Conservation (phyloP, 1,284 basidiomycete genomes). For the Mycena citricolor region DNA sequence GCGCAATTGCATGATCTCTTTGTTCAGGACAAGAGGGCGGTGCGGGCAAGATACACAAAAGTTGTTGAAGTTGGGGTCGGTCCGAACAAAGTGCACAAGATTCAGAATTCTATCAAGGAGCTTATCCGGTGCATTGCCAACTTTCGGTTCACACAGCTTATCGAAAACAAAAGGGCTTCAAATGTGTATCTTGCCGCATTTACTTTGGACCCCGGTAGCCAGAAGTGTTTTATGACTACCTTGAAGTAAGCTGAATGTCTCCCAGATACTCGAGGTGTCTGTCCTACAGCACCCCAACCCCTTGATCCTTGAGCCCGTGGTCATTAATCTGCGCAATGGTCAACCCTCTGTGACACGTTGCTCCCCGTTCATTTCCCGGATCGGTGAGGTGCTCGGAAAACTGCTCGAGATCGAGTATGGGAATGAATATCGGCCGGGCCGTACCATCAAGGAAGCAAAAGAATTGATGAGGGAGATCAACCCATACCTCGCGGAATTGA, state of each 20-base stretch:
- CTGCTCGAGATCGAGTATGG: constrained; percentile 19
- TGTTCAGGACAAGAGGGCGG: constrained; percentile 11
- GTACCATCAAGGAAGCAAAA: constrained; percentile 10
- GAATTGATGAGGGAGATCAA: constrained; percentile 17
- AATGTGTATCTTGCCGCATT: constrained; percentile 26
- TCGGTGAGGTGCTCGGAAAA: constrained; percentile 12
- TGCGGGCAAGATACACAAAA: no score
- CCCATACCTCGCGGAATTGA: constrained; percentile 14
- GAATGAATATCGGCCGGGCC: constrained; percentile 12
- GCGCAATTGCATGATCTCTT: constrained; percentile 24
- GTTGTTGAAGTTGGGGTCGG: no score
- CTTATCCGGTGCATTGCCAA: constrained; percentile 28
- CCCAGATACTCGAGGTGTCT: constrained; percentile 19
- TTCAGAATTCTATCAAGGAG: constrained; percentile 24
- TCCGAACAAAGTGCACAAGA: constrained; percentile 7
- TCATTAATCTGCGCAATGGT: constrained; percentile 2
- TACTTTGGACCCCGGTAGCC: constrained; percentile 30
- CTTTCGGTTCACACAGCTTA: constrained; percentile 23
- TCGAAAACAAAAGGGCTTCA: constrained; percentile 22
- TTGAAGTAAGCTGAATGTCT: constrained; percentile 1
- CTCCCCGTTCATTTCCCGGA: constrained; percentile 6
- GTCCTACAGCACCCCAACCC: constrained; percentile 22
- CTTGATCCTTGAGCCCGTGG: constrained; percentile 12
- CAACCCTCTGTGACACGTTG: neutral
- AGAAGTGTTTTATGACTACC: neutral